Conservation (phyloP, 352 stramenopile genomes). For the Blastocystis sp. region DNA sequence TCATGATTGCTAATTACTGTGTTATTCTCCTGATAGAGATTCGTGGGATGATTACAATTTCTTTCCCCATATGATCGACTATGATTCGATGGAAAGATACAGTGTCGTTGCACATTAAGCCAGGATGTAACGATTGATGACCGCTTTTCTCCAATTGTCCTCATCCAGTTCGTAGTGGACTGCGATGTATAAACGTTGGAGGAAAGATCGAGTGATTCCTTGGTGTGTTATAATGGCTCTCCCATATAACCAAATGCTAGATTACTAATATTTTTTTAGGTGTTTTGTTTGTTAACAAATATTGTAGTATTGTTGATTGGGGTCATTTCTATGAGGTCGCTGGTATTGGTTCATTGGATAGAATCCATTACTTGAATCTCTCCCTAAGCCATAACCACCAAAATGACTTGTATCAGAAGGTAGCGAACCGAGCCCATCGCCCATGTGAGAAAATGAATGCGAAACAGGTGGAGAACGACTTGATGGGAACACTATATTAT, state of each 20-base stretch:
- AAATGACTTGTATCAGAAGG: not conserved
- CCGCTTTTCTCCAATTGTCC: conserved; percentile 48
- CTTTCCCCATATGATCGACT: conserved; percentile 64
- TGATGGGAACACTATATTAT: not conserved
- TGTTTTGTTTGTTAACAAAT: conserved; percentile 36
- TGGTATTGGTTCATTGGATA: not conserved
- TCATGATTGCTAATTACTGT: conserved; percentile 61
- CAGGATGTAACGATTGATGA: conserved; percentile 58
- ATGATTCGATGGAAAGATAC: conserved; percentile 62
- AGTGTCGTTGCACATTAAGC: conserved; percentile 58
- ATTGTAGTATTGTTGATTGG: not conserved
- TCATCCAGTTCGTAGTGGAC: not conserved
- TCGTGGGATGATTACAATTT: conserved; percentile 63
- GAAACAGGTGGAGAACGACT: not conserved
- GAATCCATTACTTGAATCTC: not conserved
- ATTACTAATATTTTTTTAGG: conserved; percentile 58
- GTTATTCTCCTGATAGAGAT: conserved; percentile 62
- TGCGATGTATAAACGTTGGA: not conserved
- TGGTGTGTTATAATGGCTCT: conserved; percentile 27
- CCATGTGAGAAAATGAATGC: not conserved
- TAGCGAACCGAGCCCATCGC: not conserved
- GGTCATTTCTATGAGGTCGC: not conserved
- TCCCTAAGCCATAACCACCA: not conserved
- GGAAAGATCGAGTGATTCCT: conserved; percentile 45
- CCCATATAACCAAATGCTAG: conserved; percentile 51